Base-by-base conservation (phyloP, 2,329 filamentous ascomycete genomes). In the Hypoxylon sp. region DNA sequence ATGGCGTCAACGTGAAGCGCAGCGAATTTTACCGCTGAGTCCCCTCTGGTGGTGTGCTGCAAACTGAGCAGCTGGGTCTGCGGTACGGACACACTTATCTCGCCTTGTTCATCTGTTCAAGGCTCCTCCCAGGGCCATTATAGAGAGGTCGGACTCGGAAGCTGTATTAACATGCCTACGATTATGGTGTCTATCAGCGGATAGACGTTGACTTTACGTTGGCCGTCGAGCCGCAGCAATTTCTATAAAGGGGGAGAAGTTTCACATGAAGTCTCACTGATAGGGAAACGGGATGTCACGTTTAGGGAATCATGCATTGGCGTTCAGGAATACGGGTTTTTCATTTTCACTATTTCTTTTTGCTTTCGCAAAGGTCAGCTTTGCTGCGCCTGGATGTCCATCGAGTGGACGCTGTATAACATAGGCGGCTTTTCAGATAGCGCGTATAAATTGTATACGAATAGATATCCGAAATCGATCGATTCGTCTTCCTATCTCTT, bases 1-100 rank as follows among this genome's bases (percentile, higher is more conserved):
- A 98, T 78, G 96, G 96, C 1, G 94, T 99, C 57, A 99, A 97
- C 78, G 92, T 98, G 58, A 98, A 97, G 88, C 87, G 96, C 71
- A 94, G 95, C 77, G 96, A 99, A 82, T 99, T 98, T 78, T 99
- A 99, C 80, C 64, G 75, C 60, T 74, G 65, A 68, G 28, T n/a
- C n/a, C 14, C 11, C 28, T 4, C 11, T 21, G 38, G n/a, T n/a
- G 38, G 60, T 62, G 38, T 13, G 46, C 19, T 14, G 36, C 19
- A 41, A 48, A 2, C 13, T 11, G 9, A 11, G 13, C 10, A 19
- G 7, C 10, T 17, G 4, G 36, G 2, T 56, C n/a, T 6, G 34
- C n/a, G 11, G 14, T 5, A 5, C 5, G 28, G n/a, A 10, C 49
- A 10, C 49, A 19, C 51, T 61, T 23, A 65, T 14, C n/a, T 49